A percentile compares a stretch with the other conserved stretches of the same genome.
These are phyloP conservation scores for Hymenoscyphus fraxineus DNA, from an alignment of 2,329 filamentous ascomycete species.

Conservation along the genomic window DNA sequence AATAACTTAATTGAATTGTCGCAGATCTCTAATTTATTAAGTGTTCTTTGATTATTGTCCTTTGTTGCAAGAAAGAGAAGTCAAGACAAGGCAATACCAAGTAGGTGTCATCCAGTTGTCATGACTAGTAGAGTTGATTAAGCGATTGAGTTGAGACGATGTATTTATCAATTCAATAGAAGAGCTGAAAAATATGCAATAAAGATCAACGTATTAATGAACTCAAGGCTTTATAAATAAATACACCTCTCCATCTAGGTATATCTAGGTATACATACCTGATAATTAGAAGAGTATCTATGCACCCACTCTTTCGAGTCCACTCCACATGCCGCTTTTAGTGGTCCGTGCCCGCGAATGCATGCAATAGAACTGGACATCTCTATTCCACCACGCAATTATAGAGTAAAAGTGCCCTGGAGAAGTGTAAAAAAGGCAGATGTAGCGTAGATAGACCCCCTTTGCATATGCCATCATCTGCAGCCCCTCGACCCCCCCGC, in stretches of 20 bases:
- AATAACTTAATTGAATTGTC: neutral
- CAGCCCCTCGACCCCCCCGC: neutral
- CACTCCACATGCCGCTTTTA: neutral
- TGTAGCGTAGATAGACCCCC: neutral
- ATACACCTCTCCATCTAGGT: no score
- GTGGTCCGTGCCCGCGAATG: neutral
- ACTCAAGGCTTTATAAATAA: no score
- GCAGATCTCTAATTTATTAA: neutral
- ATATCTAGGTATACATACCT: no score
- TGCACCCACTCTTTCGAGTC: neutral
- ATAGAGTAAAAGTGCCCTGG: neutral
- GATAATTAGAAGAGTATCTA: no score
- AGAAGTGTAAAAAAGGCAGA: neutral
- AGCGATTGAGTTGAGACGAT: neutral
- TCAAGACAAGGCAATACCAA: neutral
- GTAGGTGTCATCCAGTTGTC: neutral
- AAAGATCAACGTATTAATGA: neutral
- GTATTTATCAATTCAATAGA: neutral
- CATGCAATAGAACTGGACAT: constrained; percentile 5
- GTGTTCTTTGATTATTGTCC: neutral
- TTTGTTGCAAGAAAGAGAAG: neutral
- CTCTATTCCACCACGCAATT: neutral
- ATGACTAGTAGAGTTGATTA: neutral
- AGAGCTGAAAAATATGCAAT: neutral
- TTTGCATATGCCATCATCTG: neutral